Evolutionary conservation across 106 monocot genomes (phyloP).

Genomic region (Alisma plantagoaquatica): DNA sequence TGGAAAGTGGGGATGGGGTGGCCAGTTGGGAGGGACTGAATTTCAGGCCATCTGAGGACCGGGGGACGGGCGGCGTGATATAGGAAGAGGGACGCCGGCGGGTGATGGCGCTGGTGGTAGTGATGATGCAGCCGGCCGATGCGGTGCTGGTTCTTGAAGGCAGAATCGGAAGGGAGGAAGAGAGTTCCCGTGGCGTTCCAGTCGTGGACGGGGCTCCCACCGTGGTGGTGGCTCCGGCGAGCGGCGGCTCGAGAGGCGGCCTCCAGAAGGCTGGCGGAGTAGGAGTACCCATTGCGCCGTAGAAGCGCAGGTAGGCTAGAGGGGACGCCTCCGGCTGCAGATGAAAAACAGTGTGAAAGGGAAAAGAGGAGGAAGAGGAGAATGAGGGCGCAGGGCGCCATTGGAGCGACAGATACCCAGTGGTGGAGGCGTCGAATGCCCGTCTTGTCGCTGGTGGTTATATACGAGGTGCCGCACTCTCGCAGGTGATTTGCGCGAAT

Average conservation of each 20-base stretch:
- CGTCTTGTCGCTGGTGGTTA: too few species aligned
- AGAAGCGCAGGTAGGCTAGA: background rate
- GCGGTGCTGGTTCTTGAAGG: slow-evolving; percentile 4
- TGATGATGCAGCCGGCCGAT: background rate
- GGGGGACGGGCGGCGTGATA: slow-evolving; percentile 1
- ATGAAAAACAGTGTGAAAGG: background rate
- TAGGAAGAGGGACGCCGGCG: background rate
- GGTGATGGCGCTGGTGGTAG: background rate
- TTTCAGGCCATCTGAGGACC: background rate
- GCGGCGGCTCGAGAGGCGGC: background rate
- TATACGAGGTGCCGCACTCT: too few species aligned
- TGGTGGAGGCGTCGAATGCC: too few species aligned
- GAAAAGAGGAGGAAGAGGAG: background rate
- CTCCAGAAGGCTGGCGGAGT: background rate
- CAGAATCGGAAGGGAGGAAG: background rate
- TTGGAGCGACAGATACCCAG: too few species aligned
- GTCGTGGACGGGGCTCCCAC: background rate
- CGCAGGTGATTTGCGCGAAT: too few species aligned
- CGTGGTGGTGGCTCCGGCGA: background rate
- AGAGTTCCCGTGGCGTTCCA: slow-evolving; percentile 2
- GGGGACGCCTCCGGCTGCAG: background rate
- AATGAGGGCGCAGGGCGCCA: background rate
- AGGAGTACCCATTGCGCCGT: background rate
- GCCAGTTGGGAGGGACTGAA: background rate
- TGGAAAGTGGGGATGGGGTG: background rate